phyloP scores from a whole-genome alignment of 192 early-diverging fungal species.

The Coemansia sp. region DNA sequence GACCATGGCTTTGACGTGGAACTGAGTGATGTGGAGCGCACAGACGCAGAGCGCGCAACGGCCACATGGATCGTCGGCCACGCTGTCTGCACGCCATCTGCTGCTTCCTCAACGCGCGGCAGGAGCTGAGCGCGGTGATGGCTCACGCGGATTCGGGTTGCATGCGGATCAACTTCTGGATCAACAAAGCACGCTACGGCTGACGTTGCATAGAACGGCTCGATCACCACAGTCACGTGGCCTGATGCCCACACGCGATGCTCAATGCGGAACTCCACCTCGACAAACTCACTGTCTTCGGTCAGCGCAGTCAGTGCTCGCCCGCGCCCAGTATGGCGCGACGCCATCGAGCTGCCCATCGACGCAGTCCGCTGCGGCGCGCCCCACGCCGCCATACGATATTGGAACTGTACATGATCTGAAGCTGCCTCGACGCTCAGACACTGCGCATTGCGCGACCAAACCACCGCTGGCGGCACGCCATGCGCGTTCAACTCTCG shows the following conservation, averaged over 20 bases:
- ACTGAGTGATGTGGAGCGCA: background rate
- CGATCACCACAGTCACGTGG: slow-evolving; percentile 12
- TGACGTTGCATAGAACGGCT: slow-evolving; percentile 27
- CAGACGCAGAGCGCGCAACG: slow-evolving; percentile 9
- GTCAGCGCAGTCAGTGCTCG: background rate
- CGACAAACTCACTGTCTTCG: slow-evolving; percentile 16
- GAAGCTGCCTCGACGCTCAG: slow-evolving; percentile 2
- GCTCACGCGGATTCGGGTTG: slow-evolving; percentile 41
- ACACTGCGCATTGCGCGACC: slow-evolving; percentile 38
- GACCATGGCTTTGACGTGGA: background rate
- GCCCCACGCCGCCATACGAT: slow-evolving; percentile 29
- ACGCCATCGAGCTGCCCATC: slow-evolving; percentile 13
- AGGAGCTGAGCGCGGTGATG: slow-evolving; percentile 32
- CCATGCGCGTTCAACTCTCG: slow-evolving; percentile 23
- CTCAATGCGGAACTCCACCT: slow-evolving; percentile 46
- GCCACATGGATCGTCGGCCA: slow-evolving; percentile 38
- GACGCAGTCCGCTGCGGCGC: background rate
- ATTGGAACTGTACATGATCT: slow-evolving; percentile 15
- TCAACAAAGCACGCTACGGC: slow-evolving; percentile 49
- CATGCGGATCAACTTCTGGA: slow-evolving; percentile 48
- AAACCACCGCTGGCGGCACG: slow-evolving; percentile 32
- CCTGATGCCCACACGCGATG: slow-evolving; percentile 45
- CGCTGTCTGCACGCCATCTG: slow-evolving; percentile 17
- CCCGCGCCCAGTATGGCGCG: background rate
- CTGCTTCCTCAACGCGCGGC: slow-evolving; percentile 20